Conservation (phyloP, 129 eudicot species). For the Ambrosia artemisiifolia region DNA sequence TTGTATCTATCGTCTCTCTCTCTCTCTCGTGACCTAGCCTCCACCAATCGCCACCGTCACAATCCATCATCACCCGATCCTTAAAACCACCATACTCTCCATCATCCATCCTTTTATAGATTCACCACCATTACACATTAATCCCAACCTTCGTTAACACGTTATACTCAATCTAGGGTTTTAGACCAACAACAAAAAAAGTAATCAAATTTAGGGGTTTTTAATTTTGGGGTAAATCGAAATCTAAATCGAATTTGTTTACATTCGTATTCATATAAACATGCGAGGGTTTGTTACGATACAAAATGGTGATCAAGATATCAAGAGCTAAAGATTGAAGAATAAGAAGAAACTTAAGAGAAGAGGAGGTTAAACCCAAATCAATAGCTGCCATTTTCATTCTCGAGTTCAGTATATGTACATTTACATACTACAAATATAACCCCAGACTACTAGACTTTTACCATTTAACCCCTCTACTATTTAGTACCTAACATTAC, state of each 20-base stretch:
- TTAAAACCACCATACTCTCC: neutral
- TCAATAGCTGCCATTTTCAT: too few relatives aligned
- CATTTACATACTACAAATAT: too few relatives aligned
- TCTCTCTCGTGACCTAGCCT: slow-evolving; percentile 20
- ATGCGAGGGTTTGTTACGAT: slow-evolving; percentile 81
- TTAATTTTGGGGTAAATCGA: neutral
- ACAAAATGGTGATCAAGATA: too few relatives aligned
- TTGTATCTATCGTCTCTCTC: neutral
- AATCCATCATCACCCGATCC: neutral
- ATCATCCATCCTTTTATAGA: slow-evolving; percentile 12
- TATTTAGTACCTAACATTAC: too few relatives aligned
- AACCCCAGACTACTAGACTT: too few relatives aligned
- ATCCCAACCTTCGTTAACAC: slow-evolving; percentile 10
- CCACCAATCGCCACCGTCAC: slow-evolving; percentile 15
- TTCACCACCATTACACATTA: slow-evolving; percentile 16
- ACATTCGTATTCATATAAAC: slow-evolving; percentile 22
- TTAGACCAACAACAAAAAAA: slow-evolving; percentile 10
- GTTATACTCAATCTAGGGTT: slow-evolving; percentile 30
- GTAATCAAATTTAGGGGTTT: slow-evolving; percentile 29
- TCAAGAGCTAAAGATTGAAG: too few relatives aligned
- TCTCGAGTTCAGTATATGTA: too few relatives aligned
- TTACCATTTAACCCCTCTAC: too few relatives aligned
- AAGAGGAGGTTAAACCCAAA: too few relatives aligned
- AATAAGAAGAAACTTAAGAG: too few relatives aligned
- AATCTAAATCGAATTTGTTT: slow-evolving; percentile 20